phyloP scores from a whole-genome alignment of 2,329 filamentous ascomycete genomes.

The Colletotrichum viniferum region DNA sequence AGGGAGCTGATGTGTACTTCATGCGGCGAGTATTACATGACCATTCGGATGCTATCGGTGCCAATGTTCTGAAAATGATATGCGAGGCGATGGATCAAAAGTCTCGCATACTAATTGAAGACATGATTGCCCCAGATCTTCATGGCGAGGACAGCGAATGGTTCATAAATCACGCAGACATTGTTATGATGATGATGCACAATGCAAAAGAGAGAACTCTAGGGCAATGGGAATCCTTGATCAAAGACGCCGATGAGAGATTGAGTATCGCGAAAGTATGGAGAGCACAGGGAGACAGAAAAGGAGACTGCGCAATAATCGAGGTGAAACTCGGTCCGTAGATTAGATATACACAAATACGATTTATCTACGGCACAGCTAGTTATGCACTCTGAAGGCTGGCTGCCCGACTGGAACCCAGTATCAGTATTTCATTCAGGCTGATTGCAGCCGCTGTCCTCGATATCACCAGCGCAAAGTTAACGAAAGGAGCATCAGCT shows the following conservation, averaged over 20 bases:
- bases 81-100: neutral
- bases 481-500: fast-evolving
- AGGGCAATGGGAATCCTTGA: neutral
- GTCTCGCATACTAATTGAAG: neutral
- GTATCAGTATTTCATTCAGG: neutral
- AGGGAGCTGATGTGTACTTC: neutral
- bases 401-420: fast-evolving
- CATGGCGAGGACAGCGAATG: neutral
- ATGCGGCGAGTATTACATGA: neutral
- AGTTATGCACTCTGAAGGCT: neutral
- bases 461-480: fast-evolving
- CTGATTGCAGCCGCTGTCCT: neutral
- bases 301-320: neutral
- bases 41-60: neutral
- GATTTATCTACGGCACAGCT: neutral
- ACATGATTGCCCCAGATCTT: neutral
- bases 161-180: neutral
- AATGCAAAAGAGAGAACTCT: neutral
- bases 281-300: neutral
- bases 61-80: neutral
- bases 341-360: neutral
- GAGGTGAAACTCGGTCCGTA: neutral
- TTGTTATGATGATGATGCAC: neutral
- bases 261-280: neutral
- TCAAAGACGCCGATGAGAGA: neutral